Conservation (phyloP, 2,329 filamentous ascomycete genomes). For the Fusarium sp. region DNA sequence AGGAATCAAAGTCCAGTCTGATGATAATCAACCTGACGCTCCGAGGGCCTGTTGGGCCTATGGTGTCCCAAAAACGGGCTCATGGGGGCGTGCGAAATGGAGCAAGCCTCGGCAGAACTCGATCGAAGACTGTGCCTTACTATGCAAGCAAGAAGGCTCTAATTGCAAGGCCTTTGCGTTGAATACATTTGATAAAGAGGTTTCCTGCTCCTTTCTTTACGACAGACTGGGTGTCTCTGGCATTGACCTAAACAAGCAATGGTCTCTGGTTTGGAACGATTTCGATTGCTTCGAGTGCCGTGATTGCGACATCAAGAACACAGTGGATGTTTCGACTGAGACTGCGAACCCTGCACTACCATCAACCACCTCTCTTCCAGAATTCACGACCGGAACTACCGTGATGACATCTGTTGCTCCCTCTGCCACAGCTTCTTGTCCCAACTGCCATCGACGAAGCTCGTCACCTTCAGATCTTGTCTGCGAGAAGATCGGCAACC, state of each 20-base stretch:
- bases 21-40: neutral
- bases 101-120: constrained; percentile 18
- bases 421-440: neutral
- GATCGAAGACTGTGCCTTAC: constrained; percentile 21
- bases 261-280: constrained; percentile 21
- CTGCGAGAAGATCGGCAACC: constrained; percentile 18
- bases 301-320: constrained; percentile 5
- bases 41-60: constrained; percentile 17
- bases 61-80: neutral
- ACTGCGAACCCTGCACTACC: no score
- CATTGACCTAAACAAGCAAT: neutral
- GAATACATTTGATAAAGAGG: rapidly evolving
- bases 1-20: neutral
- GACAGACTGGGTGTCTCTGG: constrained; percentile 6
- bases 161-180: constrained; percentile 19
- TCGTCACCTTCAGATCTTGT: constrained; percentile 2
- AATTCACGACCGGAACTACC: no score
- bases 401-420: neutral
- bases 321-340: neutral
- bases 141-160: constrained; percentile 15
- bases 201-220: neutral
- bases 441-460: neutral
- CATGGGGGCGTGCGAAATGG: constrained; percentile 9
- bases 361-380: neutral
- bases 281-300: constrained; percentile 24